phyloP scores from a whole-genome alignment of 768 basidiomycete species.

The Russula sp. region DNA sequence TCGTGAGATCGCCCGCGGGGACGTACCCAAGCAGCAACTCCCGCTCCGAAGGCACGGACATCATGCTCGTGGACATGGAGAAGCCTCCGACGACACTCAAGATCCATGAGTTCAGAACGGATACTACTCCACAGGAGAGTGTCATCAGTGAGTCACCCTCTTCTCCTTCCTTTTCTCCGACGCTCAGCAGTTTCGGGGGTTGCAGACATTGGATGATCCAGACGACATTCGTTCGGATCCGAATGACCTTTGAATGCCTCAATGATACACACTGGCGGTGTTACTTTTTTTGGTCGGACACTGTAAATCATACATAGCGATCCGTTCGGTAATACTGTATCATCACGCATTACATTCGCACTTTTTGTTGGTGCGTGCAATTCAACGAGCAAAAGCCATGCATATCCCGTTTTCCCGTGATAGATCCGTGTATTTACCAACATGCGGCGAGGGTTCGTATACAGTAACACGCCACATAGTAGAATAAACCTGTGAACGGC shows the following conservation, averaged over 20 bases:
- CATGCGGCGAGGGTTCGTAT: neutral
- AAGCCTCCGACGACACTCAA: neutral
- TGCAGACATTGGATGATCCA: neutral
- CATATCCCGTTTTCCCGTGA: neutral
- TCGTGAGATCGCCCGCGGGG: neutral
- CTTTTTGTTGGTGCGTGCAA: neutral
- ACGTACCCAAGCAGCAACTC: neutral
- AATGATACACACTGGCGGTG: neutral
- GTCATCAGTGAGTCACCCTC: neutral
- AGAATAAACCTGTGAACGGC: neutral
- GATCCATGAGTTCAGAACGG: neutral
- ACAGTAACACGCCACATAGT: neutral
- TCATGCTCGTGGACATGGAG: neutral
- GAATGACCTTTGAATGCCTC: neutral
- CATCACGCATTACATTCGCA: neutral
- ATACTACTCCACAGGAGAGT: neutral
- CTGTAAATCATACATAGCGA: neutral
- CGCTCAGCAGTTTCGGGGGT: neutral
- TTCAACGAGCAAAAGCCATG: neutral
- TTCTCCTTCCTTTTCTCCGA: neutral
- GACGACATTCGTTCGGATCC: neutral
- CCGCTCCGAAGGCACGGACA: conserved; percentile 1
- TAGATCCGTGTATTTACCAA: neutral
- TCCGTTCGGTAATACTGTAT: neutral
- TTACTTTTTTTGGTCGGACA: neutral